Conservation (phyloP, 495 filamentous ascomycete genomes). For the Melanomma pulvis-pyrius region DNA sequence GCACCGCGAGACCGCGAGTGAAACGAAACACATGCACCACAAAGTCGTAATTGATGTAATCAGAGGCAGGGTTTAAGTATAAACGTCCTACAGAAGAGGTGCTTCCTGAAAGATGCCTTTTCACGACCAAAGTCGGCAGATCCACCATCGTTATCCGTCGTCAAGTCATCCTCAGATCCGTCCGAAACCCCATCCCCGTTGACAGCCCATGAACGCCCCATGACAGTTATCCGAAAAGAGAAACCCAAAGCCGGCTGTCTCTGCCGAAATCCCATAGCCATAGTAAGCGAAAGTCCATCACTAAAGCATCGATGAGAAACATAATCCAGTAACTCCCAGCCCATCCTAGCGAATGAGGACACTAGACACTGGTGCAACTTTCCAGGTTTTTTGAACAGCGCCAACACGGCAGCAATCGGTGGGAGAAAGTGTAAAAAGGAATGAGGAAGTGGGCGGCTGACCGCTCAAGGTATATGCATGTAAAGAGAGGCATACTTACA, state of each 20-base stretch:
- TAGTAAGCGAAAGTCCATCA: too few species aligned
- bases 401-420: background rate
- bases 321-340: background rate
- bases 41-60: too few species aligned
- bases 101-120: background rate
- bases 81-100: too few species aligned
- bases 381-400: background rate
- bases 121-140: background rate
- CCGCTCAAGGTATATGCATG: background rate
- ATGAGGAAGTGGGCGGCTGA: background rate
- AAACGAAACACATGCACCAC: too few species aligned
- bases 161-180: background rate
- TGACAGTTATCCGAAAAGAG: background rate
- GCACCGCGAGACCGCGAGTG: too few species aligned
- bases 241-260: background rate
- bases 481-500: constrained; percentile 8
- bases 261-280: background rate
- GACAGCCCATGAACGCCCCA: background rate
- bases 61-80: too few species aligned
- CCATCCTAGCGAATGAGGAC: background rate
- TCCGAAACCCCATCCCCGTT: background rate
- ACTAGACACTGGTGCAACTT: background rate
- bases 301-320: background rate
- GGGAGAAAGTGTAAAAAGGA: background rate
- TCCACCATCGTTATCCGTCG: background rate